Conservation (phyloP, 768 basidiomycete genomes). For the Terana coerulea region DNA sequence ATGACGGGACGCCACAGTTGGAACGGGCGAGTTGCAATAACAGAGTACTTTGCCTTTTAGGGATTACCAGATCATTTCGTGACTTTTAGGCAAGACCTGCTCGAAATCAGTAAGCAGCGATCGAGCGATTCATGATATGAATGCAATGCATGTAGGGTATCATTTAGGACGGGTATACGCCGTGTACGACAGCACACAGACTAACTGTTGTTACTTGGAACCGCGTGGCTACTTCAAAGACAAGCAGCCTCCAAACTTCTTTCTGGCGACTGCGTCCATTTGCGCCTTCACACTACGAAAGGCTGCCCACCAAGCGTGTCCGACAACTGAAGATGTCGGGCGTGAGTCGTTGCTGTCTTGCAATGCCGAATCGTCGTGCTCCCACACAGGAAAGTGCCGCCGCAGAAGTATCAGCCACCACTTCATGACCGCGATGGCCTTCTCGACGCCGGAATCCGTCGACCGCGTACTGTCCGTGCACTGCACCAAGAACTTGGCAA, state of each 20-base stretch:
- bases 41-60: no score
- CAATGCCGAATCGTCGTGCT: constrained; percentile 38
- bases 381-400: constrained; percentile 57
- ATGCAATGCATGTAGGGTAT: no score
- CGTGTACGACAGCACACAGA: no score
- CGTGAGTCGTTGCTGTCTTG: constrained; percentile 19
- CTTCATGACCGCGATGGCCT: constrained; percentile 64
- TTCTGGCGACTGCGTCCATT: constrained; percentile 62
- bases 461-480: constrained; percentile 55
- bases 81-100: no score
- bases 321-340: constrained; percentile 40
- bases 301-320: constrained; percentile 77
- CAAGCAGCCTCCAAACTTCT: constrained; percentile 70
- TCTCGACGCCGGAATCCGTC: constrained; percentile 65
- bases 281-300: constrained; percentile 65
- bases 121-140: no score
- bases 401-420: constrained; percentile 80
- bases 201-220: no score
- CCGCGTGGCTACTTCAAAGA: constrained; percentile 53
- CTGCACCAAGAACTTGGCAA: constrained; percentile 68
- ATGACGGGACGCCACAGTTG: no score
- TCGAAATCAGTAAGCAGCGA: no score
- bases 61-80: no score
- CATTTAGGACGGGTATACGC: no score
- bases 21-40: no score